Evolutionary conservation across 352 stramenopile genomes (phyloP), one percentile per base, ranked within the genome.

Genomic region (Phytophthora ohioensis): DNA sequence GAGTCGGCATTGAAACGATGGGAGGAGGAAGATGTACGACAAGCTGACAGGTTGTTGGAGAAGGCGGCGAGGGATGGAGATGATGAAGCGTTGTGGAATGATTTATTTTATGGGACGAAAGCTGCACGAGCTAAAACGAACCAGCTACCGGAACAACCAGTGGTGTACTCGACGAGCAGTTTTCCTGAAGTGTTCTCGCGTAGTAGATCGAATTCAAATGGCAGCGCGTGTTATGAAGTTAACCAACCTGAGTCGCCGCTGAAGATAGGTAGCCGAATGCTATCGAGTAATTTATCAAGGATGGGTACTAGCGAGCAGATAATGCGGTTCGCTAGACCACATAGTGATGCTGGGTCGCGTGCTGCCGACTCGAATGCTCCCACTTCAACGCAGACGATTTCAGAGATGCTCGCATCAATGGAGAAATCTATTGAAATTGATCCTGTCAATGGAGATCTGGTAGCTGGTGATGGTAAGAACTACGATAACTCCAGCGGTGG

Each of bases 101-200:
- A 82, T 59, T 75, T 84, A 34, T 65, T 81, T 57, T 71, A 79
- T 12, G 66, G 71, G 4, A 69, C 66, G 7, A 84, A 75, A 57
- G 59, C 64, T 31, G 46, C 73, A 31, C 42, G 48, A 31, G 53
- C 60, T 9, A 69, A 58, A 39, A 59, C 27, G n/a, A 69, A 73
- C 7, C 63, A 73, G 13, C 45, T 68, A 34, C 31, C 60, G 1
- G 45, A 67, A 41, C 53, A 73, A 27, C 62, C 71, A 1, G 52
- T 68, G 10, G 52, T 63, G 45, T 76, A 79, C 41, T 75, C 71
- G 32, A 65, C 59, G 4, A 71, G 55, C 17, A 74, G 49, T 31
- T 78, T 78, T 49, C 70, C 55, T 6, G 65, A 74, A 38, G 52
- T 67, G 17, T 67, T 64, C 5, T 73, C 69, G 43, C 51, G 39